Conservation (phyloP, 495 filamentous ascomycete species). For the Platismatia glauca region DNA sequence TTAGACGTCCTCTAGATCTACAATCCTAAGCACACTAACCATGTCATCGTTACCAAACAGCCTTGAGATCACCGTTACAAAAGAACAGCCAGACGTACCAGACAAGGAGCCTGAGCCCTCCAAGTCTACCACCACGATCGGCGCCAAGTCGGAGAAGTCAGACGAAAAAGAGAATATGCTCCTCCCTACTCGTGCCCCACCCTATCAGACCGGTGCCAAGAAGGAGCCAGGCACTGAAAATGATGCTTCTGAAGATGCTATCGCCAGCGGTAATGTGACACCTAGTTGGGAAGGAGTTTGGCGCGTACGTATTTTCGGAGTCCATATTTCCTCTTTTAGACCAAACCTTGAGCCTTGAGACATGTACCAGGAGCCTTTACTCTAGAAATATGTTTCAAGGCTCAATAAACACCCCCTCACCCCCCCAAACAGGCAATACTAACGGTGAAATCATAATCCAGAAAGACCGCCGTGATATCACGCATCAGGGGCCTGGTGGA, state of each 20-base stretch:
- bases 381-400: too few species aligned
- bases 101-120: background rate
- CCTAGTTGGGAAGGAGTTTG: conserved; percentile 14
- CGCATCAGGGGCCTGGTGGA: background rate
- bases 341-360: too few species aligned
- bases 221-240: background rate
- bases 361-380: too few species aligned
- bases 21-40: background rate
- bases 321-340: too few species aligned
- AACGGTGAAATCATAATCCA: too few species aligned
- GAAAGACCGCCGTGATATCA: conserved; percentile 6
- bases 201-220: conserved; percentile 3
- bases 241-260: conserved; percentile 6
- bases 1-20: background rate
- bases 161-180: conserved; percentile 6
- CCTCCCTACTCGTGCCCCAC: conserved; percentile 10
- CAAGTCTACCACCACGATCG: background rate
- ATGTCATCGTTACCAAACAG: background rate
- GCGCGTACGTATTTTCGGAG: too few species aligned
- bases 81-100: background rate
- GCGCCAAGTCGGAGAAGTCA: background rate
- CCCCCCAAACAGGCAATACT: too few species aligned
- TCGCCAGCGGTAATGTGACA: conserved; percentile 9
- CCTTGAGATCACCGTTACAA: background rate
- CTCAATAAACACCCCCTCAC: too few species aligned